Conservation (phyloP, 192 early-diverging fungal species). For the Gamsiella multidivaricata region DNA sequence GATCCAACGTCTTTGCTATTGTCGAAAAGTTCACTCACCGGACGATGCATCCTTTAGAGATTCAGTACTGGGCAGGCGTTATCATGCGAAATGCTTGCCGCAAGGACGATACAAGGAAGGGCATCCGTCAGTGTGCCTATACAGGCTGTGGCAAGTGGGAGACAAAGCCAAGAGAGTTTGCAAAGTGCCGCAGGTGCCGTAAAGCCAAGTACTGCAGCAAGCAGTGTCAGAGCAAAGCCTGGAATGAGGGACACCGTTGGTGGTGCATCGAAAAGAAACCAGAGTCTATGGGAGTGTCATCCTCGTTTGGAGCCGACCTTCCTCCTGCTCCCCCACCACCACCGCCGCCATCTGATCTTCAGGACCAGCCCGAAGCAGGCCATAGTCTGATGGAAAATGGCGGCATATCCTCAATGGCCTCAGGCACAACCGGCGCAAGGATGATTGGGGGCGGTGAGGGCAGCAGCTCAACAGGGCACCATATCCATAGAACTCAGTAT, state of each 20-base stretch:
- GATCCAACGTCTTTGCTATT: conserved; percentile 78
- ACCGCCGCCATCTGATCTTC: conserved; percentile 44
- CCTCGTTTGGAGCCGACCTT: conserved; percentile 40
- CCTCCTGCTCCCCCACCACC: conserved; percentile 47
- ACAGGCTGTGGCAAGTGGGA: conserved; percentile 85
- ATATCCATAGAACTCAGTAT: conserved; percentile 2
- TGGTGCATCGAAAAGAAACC: conserved; percentile 77
- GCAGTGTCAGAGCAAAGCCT: conserved; percentile 77
- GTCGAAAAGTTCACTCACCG: conserved; percentile 82
- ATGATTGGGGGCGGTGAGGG: conserved; percentile 41
- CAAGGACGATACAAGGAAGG: conserved; percentile 76
- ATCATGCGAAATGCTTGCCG: conserved; percentile 86
- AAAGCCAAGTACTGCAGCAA: conserved; percentile 91
- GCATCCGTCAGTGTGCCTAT: conserved; percentile 82
- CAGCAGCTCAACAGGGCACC: conserved; percentile 12
- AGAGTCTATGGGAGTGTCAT: conserved; percentile 40
- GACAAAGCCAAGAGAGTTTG: conserved; percentile 77
- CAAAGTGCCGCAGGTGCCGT: conserved; percentile 88
- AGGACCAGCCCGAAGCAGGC: conserved; percentile 27
- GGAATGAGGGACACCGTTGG: conserved; percentile 83
- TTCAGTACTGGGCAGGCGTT: conserved; percentile 79
- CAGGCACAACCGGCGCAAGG: conserved; percentile 35
- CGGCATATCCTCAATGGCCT: conserved; percentile 25
- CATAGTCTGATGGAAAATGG: conserved; percentile 37
- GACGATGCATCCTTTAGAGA: conserved; percentile 66